These are phyloP conservation scores for Oldenlandia corymbosa DNA, from an alignment of 257 asterid species.

Conservation along the genomic window DNA sequence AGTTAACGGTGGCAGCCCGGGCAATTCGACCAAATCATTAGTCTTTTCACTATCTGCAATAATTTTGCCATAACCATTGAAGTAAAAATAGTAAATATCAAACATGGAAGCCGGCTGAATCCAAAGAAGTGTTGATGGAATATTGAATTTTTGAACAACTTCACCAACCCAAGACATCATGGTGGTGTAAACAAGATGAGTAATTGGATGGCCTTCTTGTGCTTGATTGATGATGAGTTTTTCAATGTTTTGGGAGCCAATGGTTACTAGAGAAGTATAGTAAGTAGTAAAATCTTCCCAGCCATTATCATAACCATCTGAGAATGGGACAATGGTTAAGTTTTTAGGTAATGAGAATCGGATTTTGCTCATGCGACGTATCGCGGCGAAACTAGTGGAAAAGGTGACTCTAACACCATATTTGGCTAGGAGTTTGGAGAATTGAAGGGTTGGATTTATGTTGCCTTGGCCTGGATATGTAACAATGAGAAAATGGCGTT, in stretches of 20 bases:
- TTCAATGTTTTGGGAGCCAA: slow-evolving; percentile 30
- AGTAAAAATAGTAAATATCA: slow-evolving; percentile 41
- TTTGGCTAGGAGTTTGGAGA: slow-evolving; percentile 40
- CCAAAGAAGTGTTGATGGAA: slow-evolving; percentile 59
- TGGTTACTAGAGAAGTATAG: slow-evolving; percentile 19
- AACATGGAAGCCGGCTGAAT: slow-evolving; percentile 61
- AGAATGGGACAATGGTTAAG: slow-evolving; percentile 33
- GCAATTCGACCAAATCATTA: slow-evolving; percentile 26
- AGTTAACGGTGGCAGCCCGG: slow-evolving; percentile 39
- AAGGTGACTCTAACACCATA: slow-evolving; percentile 51
- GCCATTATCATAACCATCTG: slow-evolving; percentile 56
- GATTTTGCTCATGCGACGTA: slow-evolving; percentile 26
- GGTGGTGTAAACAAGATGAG: slow-evolving; percentile 41
- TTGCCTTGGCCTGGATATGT: slow-evolving; percentile 61
- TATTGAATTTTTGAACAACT: slow-evolving; percentile 42
- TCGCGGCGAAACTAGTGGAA: slow-evolving; percentile 35
- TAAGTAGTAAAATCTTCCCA: slow-evolving; percentile 20
- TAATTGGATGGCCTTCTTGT: slow-evolving; percentile 36
- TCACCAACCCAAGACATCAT: slow-evolving; percentile 50
- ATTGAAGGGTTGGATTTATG: slow-evolving; percentile 59
- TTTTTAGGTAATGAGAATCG: slow-evolving; percentile 17
- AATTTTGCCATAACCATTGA: slow-evolving; percentile 39
- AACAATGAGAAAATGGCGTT: slow-evolving; percentile 39
- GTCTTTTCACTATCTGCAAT: slow-evolving; percentile 5
- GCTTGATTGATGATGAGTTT: slow-evolving; percentile 19